Conservation (phyloP, 352 stramenopile species). For the Globisporangium middletonii region DNA sequence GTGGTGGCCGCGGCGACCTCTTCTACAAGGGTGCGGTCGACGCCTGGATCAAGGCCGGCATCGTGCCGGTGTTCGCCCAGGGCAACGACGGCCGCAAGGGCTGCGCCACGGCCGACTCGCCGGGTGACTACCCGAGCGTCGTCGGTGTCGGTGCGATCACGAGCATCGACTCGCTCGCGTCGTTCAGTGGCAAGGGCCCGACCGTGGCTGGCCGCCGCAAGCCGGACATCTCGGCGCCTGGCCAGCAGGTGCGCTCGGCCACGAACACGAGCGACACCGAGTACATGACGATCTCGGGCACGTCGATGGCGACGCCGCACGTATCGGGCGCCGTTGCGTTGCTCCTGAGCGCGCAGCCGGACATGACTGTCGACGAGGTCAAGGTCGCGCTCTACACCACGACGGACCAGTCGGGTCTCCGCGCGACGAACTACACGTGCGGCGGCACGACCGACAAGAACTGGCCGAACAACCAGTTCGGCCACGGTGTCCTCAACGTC, state of each 20-base stretch:
- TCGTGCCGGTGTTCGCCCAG: conserved; percentile 17
- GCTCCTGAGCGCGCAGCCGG: conserved; percentile 11
- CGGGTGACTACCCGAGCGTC: conserved; percentile 24
- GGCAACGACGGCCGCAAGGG: conserved; percentile 11
- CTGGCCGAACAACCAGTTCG: conserved; percentile 16
- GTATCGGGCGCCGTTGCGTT: conserved; percentile 18
- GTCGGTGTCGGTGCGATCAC: conserved; percentile 29
- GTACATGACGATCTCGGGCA: conserved; percentile 13
- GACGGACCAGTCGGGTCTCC: conserved; percentile 2
- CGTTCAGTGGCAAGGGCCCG: conserved; percentile 25
- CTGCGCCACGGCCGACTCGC: conserved; percentile 20
- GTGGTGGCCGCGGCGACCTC: too few species aligned
- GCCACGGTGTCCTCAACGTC: conserved; percentile 7
- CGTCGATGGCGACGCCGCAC: conserved; percentile 21
- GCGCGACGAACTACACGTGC: conserved; percentile 5
- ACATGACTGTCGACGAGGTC: conserved; percentile 9
- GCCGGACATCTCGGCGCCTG: conserved; percentile 24
- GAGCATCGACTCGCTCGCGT: conserved; percentile 12
- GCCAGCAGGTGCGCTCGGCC: conserved; percentile 8
- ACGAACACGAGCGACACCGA: background rate
- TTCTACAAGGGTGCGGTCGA: conserved; percentile 9
- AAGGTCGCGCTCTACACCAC: conserved; percentile 3
- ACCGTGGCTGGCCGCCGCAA: conserved; percentile 12
- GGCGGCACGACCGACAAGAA: conserved; percentile 13
- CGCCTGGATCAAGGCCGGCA: conserved; percentile 21